Evolutionary conservation across 345 rosid species (phyloP).

Genomic region (Abelmoschus esculentus): DNA sequence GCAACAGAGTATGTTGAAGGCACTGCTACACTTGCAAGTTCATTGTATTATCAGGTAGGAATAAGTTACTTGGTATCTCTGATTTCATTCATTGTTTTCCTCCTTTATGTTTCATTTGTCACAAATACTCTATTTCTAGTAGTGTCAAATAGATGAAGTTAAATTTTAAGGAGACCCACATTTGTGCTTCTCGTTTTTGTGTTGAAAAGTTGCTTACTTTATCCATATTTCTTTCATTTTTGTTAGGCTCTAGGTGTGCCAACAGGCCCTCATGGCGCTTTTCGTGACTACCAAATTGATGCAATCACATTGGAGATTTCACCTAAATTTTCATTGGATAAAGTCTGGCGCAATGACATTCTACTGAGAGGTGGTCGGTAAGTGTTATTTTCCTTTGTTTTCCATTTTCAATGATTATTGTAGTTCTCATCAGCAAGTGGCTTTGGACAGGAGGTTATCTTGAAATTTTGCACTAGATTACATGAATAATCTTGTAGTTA

Average conservation of each 20-base stretch:
- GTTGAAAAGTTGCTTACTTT: background rate
- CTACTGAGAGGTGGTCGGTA: slow-evolving; percentile 68
- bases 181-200: background rate
- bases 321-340: slow-evolving; percentile 39
- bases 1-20: slow-evolving; percentile 78
- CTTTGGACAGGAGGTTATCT: background rate
- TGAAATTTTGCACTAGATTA: background rate
- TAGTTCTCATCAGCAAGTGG: background rate
- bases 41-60: slow-evolving; percentile 76
- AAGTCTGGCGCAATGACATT: slow-evolving; percentile 54
- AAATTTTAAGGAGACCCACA: background rate
- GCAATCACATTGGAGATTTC: slow-evolving; percentile 85
- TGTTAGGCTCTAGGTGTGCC: slow-evolving; percentile 87
- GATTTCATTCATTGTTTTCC: background rate
- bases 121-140: background rate
- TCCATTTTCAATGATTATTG: background rate
- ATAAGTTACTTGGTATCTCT: slow-evolving; percentile 15
- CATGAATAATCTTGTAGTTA: background rate
- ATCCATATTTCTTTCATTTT: slow-evolving; percentile 7
- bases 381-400: slow-evolving; percentile 22
- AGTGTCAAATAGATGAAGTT: background rate
- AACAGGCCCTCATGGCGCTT: slow-evolving; percentile 93
- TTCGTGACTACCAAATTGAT: slow-evolving; percentile 92
- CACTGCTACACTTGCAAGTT: slow-evolving; percentile 80
- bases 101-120: background rate